Conservation (phyloP, 2,329 filamentous ascomycete genomes). For the Fusarium sp. region DNA sequence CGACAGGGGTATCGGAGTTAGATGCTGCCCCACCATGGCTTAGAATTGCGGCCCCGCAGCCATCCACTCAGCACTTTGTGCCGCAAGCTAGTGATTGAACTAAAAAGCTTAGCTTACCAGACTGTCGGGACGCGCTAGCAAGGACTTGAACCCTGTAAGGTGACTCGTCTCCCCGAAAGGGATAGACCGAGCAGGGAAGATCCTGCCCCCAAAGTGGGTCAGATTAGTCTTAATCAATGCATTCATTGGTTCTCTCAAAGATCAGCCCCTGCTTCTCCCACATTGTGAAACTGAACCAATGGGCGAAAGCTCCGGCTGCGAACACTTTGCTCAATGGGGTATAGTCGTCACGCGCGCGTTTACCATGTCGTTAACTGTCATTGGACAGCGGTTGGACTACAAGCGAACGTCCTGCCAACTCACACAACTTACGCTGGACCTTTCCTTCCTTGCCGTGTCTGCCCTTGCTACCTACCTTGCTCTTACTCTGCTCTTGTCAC, state of each 20-base stretch:
- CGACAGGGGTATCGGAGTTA: slow-evolving; percentile 41
- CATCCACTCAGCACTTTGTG: slow-evolving; percentile 45
- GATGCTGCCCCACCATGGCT: slow-evolving; percentile 2
- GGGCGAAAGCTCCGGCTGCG: slow-evolving; percentile 40
- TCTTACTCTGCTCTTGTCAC: background rate
- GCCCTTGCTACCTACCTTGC: background rate
- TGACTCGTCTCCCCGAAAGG: slow-evolving; percentile 17
- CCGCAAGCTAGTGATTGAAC: slow-evolving; percentile 26
- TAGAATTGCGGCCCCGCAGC: slow-evolving; percentile 37
- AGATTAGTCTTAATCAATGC: background rate
- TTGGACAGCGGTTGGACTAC: slow-evolving; percentile 48
- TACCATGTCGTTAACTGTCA: slow-evolving; percentile 40
- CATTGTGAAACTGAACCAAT: slow-evolving; percentile 39
- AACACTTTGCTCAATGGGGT: slow-evolving; percentile 31
- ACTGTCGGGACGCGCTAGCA: slow-evolving; percentile 53
- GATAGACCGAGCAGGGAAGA: slow-evolving; percentile 18
- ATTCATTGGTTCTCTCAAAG: slow-evolving; percentile 33
- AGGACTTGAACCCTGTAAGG: slow-evolving; percentile 3
- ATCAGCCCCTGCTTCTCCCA: slow-evolving; percentile 21
- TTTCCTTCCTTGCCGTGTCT: slow-evolving; percentile 3
- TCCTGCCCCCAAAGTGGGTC: slow-evolving; percentile 10
- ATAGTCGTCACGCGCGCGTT: slow-evolving; percentile 47
- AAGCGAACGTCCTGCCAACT: slow-evolving; percentile 49
- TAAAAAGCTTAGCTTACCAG: slow-evolving; percentile 50
- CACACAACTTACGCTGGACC: slow-evolving; percentile 45